These are phyloP conservation scores for Thamnidium elegans DNA, from an alignment of 192 early-diverging fungal species.

Conservation along the genomic window DNA sequence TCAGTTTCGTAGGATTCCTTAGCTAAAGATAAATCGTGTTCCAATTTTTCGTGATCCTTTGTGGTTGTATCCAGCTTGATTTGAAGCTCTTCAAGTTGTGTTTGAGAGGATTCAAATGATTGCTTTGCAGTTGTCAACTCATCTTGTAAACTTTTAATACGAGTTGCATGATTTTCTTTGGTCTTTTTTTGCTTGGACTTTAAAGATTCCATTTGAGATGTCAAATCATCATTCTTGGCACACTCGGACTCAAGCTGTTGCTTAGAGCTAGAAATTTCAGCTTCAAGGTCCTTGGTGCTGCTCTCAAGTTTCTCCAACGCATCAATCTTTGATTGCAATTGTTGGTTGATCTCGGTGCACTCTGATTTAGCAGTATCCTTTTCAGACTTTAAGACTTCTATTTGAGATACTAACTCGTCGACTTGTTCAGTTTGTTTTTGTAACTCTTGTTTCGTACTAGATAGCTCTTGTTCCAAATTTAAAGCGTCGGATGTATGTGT, in stretches of 20 bases:
- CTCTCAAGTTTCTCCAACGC: not conserved
- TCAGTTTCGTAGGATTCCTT: too few species aligned
- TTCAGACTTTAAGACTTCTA: not conserved
- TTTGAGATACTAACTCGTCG: not conserved
- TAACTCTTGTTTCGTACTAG: not conserved
- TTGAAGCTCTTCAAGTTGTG: not conserved
- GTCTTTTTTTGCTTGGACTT: not conserved
- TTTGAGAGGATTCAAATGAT: not conserved
- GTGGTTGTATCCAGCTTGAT: too few species aligned
- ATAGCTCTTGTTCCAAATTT: not conserved
- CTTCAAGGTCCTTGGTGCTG: not conserved
- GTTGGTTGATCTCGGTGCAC: not conserved
- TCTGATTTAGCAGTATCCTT: not conserved
- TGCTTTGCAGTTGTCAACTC: not conserved
- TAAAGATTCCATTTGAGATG: not conserved
- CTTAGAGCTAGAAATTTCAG: not conserved
- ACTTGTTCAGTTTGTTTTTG: not conserved
- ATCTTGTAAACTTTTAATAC: too few species aligned
- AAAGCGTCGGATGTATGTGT: too few species aligned
- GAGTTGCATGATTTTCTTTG: not conserved
- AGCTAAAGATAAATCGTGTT: too few species aligned
- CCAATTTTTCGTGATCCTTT: too few species aligned
- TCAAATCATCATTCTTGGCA: not conserved
- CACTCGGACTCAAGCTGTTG: conserved; percentile 5
- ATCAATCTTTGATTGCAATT: not conserved